phyloP scores from a whole-genome alignment of 257 asterid species.

The Solanum sejunctum region DNA sequence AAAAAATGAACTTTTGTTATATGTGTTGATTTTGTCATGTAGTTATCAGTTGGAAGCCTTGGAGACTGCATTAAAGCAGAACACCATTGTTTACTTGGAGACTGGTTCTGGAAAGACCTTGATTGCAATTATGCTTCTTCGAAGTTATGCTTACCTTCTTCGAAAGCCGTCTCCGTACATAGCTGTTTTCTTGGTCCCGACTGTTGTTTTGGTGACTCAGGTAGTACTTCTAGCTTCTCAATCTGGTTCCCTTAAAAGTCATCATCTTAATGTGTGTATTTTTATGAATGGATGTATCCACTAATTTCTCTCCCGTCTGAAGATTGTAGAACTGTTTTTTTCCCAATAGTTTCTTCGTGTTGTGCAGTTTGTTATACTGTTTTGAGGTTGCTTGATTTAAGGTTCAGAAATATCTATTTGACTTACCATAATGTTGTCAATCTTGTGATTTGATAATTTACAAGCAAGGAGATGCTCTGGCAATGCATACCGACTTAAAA shows the following conservation, averaged over 20 bases:
- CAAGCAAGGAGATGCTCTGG: constrained; percentile 61
- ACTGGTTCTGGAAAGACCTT: constrained; percentile 89
- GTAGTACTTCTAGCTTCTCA: constrained; percentile 8
- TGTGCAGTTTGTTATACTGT: not conserved
- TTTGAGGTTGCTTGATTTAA: not conserved
- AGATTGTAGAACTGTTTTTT: not conserved
- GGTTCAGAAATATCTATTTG: not conserved
- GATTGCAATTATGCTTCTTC: constrained; percentile 76
- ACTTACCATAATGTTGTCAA: not conserved
- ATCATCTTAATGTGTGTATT: not conserved
- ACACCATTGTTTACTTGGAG: constrained; percentile 71
- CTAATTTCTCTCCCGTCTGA: not conserved
- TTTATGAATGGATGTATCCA: not conserved
- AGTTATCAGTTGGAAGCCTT: constrained; percentile 87
- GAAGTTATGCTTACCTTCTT: constrained; percentile 43
- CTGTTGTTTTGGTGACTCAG: constrained; percentile 67
- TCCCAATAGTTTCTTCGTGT: not conserved
- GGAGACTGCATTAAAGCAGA: constrained; percentile 50
- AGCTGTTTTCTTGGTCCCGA: constrained; percentile 87
- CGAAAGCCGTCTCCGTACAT: constrained; percentile 51
- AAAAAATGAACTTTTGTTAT: not conserved
- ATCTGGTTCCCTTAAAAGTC: not conserved
- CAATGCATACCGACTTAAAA: constrained; percentile 51
- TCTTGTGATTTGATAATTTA: not conserved
- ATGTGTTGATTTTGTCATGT: constrained; percentile 1